Conservation (phyloP, 2,329 filamentous ascomycete genomes). For the Aspergillus versicolor region DNA sequence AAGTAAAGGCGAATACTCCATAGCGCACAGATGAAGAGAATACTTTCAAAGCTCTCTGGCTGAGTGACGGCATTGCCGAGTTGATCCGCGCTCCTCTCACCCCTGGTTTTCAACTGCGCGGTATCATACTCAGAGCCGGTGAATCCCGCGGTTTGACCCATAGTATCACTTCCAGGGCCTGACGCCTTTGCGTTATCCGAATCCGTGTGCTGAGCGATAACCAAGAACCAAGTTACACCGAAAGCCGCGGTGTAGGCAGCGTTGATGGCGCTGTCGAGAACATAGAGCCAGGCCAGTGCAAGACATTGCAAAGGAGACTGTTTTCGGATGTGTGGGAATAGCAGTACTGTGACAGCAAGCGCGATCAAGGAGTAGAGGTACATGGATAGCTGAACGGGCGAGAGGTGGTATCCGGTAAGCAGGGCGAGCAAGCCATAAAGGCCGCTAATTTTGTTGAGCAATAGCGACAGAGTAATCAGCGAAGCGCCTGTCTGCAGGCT, state of each 20-base stretch:
- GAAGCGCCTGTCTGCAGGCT: slow-evolving; percentile 83
- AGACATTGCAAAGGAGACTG: slow-evolving; percentile 78
- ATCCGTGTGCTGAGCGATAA: slow-evolving; percentile 60
- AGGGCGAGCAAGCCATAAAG: slow-evolving; percentile 88
- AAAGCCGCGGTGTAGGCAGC: slow-evolving; percentile 79
- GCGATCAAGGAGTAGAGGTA: slow-evolving; percentile 82
- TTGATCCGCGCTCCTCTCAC: slow-evolving; percentile 37
- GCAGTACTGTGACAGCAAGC: slow-evolving; percentile 65
- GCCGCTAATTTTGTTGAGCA: slow-evolving; percentile 90
- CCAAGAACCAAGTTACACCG: slow-evolving; percentile 80
- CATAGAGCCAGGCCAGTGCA: slow-evolving; percentile 79
- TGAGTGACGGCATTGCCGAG: slow-evolving; percentile 66
- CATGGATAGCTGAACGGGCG: slow-evolving; percentile 80
- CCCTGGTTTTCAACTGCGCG: slow-evolving; percentile 49
- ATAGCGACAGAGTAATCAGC: slow-evolving; percentile 75
- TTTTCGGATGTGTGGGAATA: slow-evolving; percentile 76
- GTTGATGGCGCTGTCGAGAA: slow-evolving; percentile 79
- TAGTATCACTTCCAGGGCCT: slow-evolving; percentile 55
- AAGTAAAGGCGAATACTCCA: slow-evolving; percentile 81
- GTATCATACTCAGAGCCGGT: slow-evolving; percentile 63
- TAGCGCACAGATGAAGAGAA: slow-evolving; percentile 71
- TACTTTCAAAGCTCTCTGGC: slow-evolving; percentile 69
- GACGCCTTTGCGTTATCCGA: slow-evolving; percentile 46
- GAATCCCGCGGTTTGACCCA: slow-evolving; percentile 65
- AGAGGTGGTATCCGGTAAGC: slow-evolving; percentile 81